Percentiles rank a stretch among this genome's conserved stretches.
Conservation (phyloP, 352 stramenopile genomes). For the Phytophthora rubi region DNA sequence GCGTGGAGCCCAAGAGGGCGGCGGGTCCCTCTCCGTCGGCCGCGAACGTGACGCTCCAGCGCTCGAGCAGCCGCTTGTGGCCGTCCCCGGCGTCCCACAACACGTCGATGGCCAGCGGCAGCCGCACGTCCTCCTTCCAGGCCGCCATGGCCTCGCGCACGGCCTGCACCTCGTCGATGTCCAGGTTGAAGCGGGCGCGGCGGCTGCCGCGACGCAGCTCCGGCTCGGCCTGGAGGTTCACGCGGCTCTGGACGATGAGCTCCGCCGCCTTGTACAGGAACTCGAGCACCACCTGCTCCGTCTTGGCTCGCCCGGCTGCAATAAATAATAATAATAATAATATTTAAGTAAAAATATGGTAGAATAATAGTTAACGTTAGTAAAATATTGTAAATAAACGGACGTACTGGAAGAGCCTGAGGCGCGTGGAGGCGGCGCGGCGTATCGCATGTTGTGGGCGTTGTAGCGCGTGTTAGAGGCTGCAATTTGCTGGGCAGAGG, state of each 20-base stretch:
- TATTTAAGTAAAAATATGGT: slow-evolving; percentile 1
- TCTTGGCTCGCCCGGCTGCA: slow-evolving; percentile 71
- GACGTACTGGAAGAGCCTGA: slow-evolving; percentile 10
- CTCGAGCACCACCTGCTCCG: slow-evolving; percentile 86
- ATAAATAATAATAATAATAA: background rate
- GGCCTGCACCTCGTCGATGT: slow-evolving; percentile 79
- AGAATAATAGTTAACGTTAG: background rate
- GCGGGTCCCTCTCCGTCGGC: slow-evolving; percentile 23
- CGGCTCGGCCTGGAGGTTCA: slow-evolving; percentile 66
- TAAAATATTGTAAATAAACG: background rate
- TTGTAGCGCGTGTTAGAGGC: slow-evolving; percentile 12
- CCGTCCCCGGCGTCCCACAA: slow-evolving; percentile 55
- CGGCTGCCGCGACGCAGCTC: slow-evolving; percentile 52
- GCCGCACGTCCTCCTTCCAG: slow-evolving; percentile 78
- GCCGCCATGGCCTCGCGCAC: slow-evolving; percentile 70
- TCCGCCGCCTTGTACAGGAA: slow-evolving; percentile 86
- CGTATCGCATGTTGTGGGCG: slow-evolving; percentile 22
- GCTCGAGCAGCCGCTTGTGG: slow-evolving; percentile 71
- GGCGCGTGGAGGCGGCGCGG: slow-evolving; percentile 15
- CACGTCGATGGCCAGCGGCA: slow-evolving; percentile 74
- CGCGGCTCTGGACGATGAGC: slow-evolving; percentile 82
- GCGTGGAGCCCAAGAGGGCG: slow-evolving; percentile 35
- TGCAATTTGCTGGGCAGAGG: slow-evolving; percentile 8
- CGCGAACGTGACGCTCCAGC: slow-evolving; percentile 68
- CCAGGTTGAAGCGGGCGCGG: slow-evolving; percentile 81